Base-by-base conservation (phyloP, 768 basidiomycete genomes). In the Lentinula raphanica region DNA sequence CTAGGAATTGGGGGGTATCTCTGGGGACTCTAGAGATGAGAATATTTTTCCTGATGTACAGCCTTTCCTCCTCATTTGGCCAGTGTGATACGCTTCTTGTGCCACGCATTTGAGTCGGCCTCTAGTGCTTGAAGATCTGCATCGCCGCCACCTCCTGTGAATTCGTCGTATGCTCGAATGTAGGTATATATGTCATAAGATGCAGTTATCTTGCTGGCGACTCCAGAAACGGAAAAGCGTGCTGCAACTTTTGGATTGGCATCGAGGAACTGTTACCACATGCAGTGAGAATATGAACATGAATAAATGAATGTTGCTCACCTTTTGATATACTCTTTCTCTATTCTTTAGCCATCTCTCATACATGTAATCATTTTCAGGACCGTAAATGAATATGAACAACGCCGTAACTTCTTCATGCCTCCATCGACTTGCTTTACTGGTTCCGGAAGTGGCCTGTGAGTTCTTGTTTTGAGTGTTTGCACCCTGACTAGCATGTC, bases 41-140 rank as follows among this genome's bases (percentile, higher is more conserved):
- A n/a, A n/a, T n/a, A n/a, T n/a, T n/a, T n/a, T n/a, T n/a, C n/a
- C n/a, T n/a, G n/a, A n/a, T n/a, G n/a, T n/a, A 32, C 12, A 32
- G 32, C 7, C 12, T 32, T 32, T 32, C 32, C 32, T 8, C 32
- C 32, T 12, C 32, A 12, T 12, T 32, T 32, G 7, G 32, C 32
- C 7, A 32, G 32, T 8, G 12, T 32, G 12, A 32, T 7, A 7
- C 32, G 32, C 12, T 32, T 7, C 32, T 32, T 32, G 32, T 32
- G 32, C 32, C 32, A 32, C 12, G 7, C 32, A 32, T 0, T 62
- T 29, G 44, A 45, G 8, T 0, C 63, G 58, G 27, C 68, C 63
- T 64, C 67, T 69, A 40, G 64, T 63, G 12, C 63, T 60, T 28
- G 72, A 72, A 3, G 61, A 61, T 4, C 64, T 67, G 5, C 65